A percentile compares a stretch with the other conserved stretches of the same genome.
Evolutionary conservation across 2,329 filamentous ascomycete species (phyloP).

Genomic region (Aspergillus piperis): DNA sequence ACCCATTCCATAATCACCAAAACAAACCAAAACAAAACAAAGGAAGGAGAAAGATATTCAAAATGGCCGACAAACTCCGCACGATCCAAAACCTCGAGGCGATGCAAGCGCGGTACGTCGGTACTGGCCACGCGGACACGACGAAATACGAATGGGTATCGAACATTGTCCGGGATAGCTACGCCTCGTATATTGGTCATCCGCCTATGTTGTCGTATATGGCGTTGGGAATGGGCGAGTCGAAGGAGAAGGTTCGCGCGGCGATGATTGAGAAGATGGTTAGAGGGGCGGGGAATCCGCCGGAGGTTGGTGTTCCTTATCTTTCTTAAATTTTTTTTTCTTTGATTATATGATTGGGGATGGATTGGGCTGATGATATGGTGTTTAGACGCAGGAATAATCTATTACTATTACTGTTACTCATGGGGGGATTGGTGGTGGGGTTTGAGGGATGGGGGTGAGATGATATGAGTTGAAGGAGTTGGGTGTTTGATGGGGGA

Average conservation of each 20-base stretch:
- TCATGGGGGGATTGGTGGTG: too few species aligned
- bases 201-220: constrained; percentile 86
- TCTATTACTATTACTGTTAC: too few species aligned
- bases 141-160: constrained; percentile 97
- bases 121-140: constrained; percentile 94
- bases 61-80: constrained; percentile 91
- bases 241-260: constrained; percentile 75
- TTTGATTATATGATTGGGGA: not conserved
- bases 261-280: constrained; percentile 77
- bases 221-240: constrained; percentile 83
- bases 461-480: not conserved
- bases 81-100: constrained; percentile 97
- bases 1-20: too few species aligned
- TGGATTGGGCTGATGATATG: not conserved
- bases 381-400: constrained; percentile 3
- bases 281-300: constrained; percentile 65
- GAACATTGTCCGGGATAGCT: constrained; percentile 93
- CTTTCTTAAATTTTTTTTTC: not conserved
- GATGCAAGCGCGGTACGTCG: constrained; percentile 92
- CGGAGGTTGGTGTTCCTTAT: constrained; percentile 51
- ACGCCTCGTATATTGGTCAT: constrained; percentile 85
- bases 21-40: too few species aligned
- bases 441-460: too few species aligned
- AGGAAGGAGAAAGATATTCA: too few species aligned
- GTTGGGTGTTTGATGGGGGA: not conserved